A percentile compares a stretch with the other conserved stretches of the same genome.
phyloP scores from a whole-genome alignment of 2,329 filamentous ascomycete genomes.

The Exophiala viscosa region DNA sequence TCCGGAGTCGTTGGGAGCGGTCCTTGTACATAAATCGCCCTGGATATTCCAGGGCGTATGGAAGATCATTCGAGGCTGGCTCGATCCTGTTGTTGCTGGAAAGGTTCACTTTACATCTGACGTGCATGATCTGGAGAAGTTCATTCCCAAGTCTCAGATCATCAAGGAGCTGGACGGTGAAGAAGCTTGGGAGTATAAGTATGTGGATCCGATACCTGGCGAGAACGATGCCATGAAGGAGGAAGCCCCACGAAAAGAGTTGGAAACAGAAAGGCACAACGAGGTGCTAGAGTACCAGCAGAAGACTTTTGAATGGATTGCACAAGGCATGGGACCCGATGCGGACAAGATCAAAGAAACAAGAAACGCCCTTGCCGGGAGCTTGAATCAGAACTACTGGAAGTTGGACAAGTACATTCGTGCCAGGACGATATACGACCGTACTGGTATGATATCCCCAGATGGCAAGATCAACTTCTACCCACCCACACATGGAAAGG shows the following conservation, averaged over 20 bases:
- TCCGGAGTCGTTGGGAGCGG: constrained; percentile 82
- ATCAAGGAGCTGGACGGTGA: constrained; percentile 80
- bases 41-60: constrained; percentile 99
- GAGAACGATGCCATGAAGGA: constrained; percentile 76
- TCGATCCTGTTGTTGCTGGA: constrained; percentile 62
- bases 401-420: constrained; percentile 80
- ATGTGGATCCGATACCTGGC: constrained; percentile 67
- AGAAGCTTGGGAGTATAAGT: constrained; percentile 80
- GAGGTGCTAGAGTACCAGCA: constrained; percentile 72
- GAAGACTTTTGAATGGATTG: constrained; percentile 72
- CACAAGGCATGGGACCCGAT: constrained; percentile 45
- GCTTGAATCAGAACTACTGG: constrained; percentile 78
- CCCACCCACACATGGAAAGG: constrained; percentile 34
- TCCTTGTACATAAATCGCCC: constrained; percentile 91
- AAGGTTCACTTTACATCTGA: constrained; percentile 43
- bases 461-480: constrained; percentile 72
- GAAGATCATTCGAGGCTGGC: constrained; percentile 92
- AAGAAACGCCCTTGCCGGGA: constrained; percentile 59
- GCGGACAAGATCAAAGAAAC: constrained; percentile 52
- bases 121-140: constrained; percentile 71
- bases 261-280: constrained; percentile 61
- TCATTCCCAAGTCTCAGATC: constrained; percentile 67
- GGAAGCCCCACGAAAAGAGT: constrained; percentile 59
- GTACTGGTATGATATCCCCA: constrained; percentile 65
- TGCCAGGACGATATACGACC: constrained; percentile 79